These are phyloP conservation scores for Pisolithus microcarpus DNA, from an alignment of 768 basidiomycete species.

Conservation along the genomic window DNA sequence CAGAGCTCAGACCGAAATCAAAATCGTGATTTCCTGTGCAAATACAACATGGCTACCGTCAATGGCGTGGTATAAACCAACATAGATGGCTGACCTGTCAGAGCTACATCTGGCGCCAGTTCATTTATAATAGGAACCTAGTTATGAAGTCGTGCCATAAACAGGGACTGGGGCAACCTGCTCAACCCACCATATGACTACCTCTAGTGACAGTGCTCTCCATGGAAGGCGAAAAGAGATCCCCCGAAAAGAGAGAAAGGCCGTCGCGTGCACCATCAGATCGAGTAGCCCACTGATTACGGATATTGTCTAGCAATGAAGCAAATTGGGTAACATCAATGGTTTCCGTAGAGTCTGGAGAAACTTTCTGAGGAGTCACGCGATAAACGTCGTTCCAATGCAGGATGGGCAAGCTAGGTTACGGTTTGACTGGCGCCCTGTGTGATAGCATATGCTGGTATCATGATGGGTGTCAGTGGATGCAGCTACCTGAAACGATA, in stretches of 20 bases:
- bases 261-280: constrained; percentile 56
- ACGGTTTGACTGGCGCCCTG: constrained; percentile 15
- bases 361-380: constrained; percentile 66
- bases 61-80: not conserved
- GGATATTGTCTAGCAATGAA: constrained; percentile 57
- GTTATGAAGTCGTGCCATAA: constrained; percentile 4
- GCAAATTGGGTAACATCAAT: constrained; percentile 85
- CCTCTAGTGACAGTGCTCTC: constrained; percentile 86
- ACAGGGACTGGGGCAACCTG: not conserved
- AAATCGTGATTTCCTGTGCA: constrained; percentile 83
- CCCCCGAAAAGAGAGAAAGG: constrained; percentile 80
- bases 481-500: not conserved
- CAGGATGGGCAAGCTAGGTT: constrained; percentile 38
- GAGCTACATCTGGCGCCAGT: constrained; percentile 69
- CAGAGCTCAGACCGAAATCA: constrained; percentile 57
- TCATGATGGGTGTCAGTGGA: not conserved
- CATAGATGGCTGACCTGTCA: constrained; percentile 52
- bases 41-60: constrained; percentile 5
- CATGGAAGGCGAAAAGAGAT: constrained; percentile 80
- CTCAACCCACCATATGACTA: constrained; percentile 70
- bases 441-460: too few relatives aligned
- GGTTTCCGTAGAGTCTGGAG: constrained; percentile 45
- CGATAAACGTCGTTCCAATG: constrained; percentile 87
- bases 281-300: constrained; percentile 47
- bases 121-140: constrained; percentile 84